These are phyloP conservation scores for Ceratobasidium sp. DNA, from an alignment of 1,284 basidiomycete genomes.

Conservation along the genomic window DNA sequence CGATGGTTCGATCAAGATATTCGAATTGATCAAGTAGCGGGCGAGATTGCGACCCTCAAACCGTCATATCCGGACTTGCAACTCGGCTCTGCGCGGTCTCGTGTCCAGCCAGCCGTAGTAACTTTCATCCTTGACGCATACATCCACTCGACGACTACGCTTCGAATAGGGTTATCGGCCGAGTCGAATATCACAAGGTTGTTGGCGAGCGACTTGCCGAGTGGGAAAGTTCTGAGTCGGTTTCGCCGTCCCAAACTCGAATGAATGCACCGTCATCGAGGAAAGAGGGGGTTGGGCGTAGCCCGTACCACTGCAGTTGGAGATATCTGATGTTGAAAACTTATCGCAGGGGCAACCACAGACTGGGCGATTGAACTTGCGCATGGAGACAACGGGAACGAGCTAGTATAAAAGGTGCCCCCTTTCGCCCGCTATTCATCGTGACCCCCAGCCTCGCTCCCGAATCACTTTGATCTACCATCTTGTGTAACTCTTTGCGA, in stretches of 20 bases:
- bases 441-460: neutral
- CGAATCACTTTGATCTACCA: neutral
- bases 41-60: neutral
- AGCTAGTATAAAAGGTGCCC: neutral
- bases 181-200: neutral
- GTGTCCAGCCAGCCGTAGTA: neutral
- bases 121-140: conserved; percentile 2
- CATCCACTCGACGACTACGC: neutral
- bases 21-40: neutral
- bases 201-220: neutral
- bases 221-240: no score
- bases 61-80: neutral
- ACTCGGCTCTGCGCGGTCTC: neutral
- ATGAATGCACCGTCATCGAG: neutral
- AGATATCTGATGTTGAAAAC: neutral
- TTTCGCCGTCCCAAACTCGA: neutral
- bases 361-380: neutral
- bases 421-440: neutral
- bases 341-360: neutral
- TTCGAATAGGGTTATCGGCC: conserved; percentile 6
- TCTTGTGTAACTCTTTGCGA: no score
- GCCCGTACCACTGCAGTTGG: neutral
- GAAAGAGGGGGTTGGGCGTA: conserved; percentile 1
- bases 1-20: neutral
- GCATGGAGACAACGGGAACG: neutral